Evolutionary conservation across 139 green algal species (phyloP), one percentile per base, ranked within the genome.

Genomic region (Chlorella sorokiniana): DNA sequence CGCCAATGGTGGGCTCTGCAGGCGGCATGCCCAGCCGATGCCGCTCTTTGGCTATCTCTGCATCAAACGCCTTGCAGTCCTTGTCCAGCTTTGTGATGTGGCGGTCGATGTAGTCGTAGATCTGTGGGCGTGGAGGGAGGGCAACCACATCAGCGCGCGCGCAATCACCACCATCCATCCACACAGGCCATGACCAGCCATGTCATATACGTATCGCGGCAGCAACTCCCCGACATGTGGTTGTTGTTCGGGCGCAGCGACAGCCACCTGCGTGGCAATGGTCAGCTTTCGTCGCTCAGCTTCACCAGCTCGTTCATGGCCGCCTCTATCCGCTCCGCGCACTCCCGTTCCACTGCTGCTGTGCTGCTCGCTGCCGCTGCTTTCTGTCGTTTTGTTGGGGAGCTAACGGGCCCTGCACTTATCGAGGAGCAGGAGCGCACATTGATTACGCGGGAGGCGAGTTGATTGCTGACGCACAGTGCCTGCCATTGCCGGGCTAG

Each of bases 51-150:
- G 83, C 79, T 4, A 96, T 87, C 70, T 96, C 84, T 62, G 84
- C 59, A 38, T 92, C 89, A 72, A 97, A 93, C 1, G 69, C 61
- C 29, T 82, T 81, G 42, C 95, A 83, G 63, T 93, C 91, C 70
- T 89, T 90, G 72, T 95, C 92, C 29, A 95, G 80, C 42, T 88
- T 74, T 23, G 90, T 85, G 71, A 97, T 97, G 68, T 94, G 90
- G 42, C 88, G 85, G 81, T 97, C 93, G 9, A 97, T 90, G 71
- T 91, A 92, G 82, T 97, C 93, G 61, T 97, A 97, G 0, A 96
- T 87, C 83, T 95, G 90, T 20, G 89, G 88, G 9, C 91, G 84
- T 45, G 23, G 31, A 54, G 40, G 40, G 45, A 31, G 38, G n/a
- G 52, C 22, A 29, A 10, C 40, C 37, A 25, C 41, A 5, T 3